Evolutionary conservation across 2,329 filamentous ascomycete genomes (phyloP).

Genomic region (Fusarium sp.): DNA sequence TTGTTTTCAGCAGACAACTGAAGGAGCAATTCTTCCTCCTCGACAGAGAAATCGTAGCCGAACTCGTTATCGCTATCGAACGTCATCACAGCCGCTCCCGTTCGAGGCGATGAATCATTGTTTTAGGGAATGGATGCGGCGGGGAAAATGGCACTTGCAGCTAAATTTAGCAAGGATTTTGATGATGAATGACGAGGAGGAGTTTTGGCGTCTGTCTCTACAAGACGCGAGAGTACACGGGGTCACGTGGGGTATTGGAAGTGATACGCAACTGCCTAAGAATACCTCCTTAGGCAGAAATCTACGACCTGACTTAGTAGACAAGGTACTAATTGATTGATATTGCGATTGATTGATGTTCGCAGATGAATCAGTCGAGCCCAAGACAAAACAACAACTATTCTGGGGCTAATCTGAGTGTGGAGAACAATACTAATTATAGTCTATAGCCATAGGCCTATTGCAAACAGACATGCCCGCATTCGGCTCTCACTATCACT

Average conservation of each 20-base stretch:
- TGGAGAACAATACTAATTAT: neutral
- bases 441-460: neutral
- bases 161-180: slow-evolving; percentile 6
- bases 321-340: neutral
- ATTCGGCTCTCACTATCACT: neutral
- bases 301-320: neutral
- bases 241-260: slow-evolving; percentile 35
- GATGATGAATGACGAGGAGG: slow-evolving; percentile 4
- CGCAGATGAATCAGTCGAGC: neutral
- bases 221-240: slow-evolving; percentile 31
- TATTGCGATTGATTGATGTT: neutral
- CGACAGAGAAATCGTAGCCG: slow-evolving; percentile 57
- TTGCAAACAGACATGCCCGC: slow-evolving; percentile 14
- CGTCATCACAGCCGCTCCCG: slow-evolving; percentile 22
- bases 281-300: neutral
- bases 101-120: slow-evolving; percentile 38
- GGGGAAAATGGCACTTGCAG: slow-evolving; percentile 2
- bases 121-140: slow-evolving; percentile 2
- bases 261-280: slow-evolving; percentile 1
- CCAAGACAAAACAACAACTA: neutral
- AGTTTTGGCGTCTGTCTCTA: slow-evolving; percentile 4
- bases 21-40: slow-evolving; percentile 56
- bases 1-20: slow-evolving; percentile 44
- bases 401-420: neutral
- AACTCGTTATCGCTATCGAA: slow-evolving; percentile 55